Evolutionary conservation across 139 green algal species (phyloP), one percentile per base, ranked within the genome.

Genomic region (Coelastrella sp.): DNA sequence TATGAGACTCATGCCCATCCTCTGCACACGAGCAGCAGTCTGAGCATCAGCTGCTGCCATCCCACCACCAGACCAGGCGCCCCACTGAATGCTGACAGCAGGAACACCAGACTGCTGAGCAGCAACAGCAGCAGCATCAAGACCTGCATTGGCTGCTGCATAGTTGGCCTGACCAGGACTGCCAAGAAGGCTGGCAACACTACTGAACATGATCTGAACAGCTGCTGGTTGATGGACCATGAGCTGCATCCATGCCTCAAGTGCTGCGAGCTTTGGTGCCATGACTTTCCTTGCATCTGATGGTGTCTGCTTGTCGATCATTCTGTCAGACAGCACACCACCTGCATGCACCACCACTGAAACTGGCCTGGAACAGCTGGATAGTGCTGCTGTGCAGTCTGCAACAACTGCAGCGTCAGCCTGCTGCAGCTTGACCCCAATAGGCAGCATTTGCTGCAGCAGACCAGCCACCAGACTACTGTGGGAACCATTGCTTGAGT

Each of bases 91-190:
- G 37, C 81, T 89, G 41, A 90, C 89, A 11, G 86, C 90, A 38
- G 80, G 64, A 4, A 89, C 41, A 41, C 94, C 94, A 0, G 25
- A 37, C 13, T 57, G 69, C 19, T 82, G 38, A 30, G 41, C 43
- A 23, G 48, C 43, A 19, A 5, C n/a, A 6, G 84, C 64, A 40
- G 71, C 85, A 6, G 73, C 75, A 64, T 96, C 91, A 59, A 97
- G 76, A 11, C 76, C 89, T 11, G 87, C 90, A 62, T 97, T 97
- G 37, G 91, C 92, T 2, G 89, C 89, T 5, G 85, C 84, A 66
- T 97, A 97, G 82, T 95, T 95, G 76, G 87, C 84, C 86, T 96
- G 93, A 3, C 92, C 93, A 27, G 88, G 82, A 34, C 90, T 90
- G 23, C 94, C 94, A 8, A 96, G 82, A 34, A 95, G 84, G 1